Conservation (phyloP, 2,329 filamentous ascomycete genomes). For the Botrytis cinerea region DNA sequence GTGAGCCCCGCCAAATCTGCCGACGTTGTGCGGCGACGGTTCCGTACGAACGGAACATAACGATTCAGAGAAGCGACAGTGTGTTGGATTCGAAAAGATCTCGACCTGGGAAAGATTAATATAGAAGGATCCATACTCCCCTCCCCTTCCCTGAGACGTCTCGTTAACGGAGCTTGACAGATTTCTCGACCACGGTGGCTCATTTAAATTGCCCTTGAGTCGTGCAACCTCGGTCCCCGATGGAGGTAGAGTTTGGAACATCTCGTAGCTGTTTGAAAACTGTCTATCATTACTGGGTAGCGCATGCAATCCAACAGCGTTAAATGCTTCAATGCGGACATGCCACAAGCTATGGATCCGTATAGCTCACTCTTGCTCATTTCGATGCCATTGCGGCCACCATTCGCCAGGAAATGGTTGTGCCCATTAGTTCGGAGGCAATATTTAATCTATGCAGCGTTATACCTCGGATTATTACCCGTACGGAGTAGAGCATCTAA, state of each 20-base stretch:
- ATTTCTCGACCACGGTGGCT: neutral
- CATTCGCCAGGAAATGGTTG: neutral
- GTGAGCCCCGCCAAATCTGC: neutral
- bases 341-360: neutral
- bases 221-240: neutral
- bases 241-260: neutral
- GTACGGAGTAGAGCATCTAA: neutral
- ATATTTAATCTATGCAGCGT: slow-evolving; percentile 7
- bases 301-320: neutral
- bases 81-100: neutral
- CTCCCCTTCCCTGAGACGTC: neutral
- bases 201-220: neutral
- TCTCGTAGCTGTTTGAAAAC: neutral
- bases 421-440: neutral
- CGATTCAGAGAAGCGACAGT: neutral
- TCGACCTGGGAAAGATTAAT: neutral
- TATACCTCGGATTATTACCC: neutral
- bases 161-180: neutral
- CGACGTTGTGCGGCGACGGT: neutral
- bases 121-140: neutral
- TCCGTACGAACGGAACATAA: neutral
- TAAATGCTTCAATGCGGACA: neutral
- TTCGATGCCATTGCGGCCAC: neutral
- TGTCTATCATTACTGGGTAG: neutral
- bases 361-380: neutral